A percentile compares a stretch with the other conserved stretches of the same genome.
Evolutionary conservation across 2,329 filamentous ascomycete genomes (phyloP).

Genomic region (Calycina herbarum): DNA sequence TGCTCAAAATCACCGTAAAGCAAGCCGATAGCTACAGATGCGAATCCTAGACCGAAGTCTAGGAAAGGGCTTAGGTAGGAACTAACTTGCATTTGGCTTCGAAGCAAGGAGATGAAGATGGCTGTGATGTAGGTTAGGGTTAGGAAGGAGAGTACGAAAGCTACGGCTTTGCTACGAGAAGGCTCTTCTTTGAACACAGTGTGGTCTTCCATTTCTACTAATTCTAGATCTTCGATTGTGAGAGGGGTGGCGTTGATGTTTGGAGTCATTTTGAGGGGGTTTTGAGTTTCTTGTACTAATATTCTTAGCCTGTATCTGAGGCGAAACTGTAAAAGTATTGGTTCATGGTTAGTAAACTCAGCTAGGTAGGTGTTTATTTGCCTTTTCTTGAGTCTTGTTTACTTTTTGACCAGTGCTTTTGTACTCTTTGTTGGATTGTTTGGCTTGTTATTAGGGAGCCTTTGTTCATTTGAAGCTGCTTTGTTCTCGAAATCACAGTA

Average conservation of each 20-base stretch:
- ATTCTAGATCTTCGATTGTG: background rate
- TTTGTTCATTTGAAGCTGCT: background rate
- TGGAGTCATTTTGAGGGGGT: background rate
- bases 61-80: too few relatives aligned
- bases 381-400: background rate
- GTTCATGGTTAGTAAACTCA: too few relatives aligned
- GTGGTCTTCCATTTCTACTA: background rate
- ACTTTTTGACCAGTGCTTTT: background rate
- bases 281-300: background rate
- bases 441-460: background rate
- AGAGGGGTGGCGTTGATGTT: background rate
- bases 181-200: too few relatives aligned
- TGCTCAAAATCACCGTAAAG: too few relatives aligned
- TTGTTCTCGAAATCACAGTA: background rate
- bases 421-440: background rate
- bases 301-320: background rate
- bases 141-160: too few relatives aligned
- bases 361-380: background rate
- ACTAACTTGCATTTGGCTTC: too few relatives aligned
- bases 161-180: too few relatives aligned
- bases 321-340: too few relatives aligned
- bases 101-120: background rate
- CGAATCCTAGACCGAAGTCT: too few relatives aligned
- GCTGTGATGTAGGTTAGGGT: background rate
- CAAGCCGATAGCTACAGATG: too few relatives aligned